Percentiles rank a stretch among this genome's conserved stretches.
Conservation (phyloP, 2,329 filamentous ascomycete genomes). For the Aspergillus quadricinctus region DNA sequence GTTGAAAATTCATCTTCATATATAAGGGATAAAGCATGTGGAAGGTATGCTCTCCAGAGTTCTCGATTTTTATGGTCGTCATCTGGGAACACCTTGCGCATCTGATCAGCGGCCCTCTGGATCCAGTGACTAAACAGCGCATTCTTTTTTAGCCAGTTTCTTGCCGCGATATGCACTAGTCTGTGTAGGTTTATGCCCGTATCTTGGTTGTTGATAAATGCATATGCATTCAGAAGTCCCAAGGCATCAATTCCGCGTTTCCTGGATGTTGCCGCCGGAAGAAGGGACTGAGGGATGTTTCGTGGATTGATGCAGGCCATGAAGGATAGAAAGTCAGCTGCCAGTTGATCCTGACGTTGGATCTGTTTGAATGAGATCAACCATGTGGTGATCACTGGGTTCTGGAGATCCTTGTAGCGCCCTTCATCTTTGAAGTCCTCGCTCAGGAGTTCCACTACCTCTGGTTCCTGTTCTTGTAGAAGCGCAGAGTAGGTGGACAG, state of each 20-base stretch:
- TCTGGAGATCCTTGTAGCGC: slow-evolving; percentile 4
- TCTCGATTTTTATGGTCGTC: background rate
- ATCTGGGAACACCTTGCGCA: background rate
- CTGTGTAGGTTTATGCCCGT: background rate
- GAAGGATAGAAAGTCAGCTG: slow-evolving; percentile 31
- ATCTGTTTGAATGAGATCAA: slow-evolving; percentile 9
- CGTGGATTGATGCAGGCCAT: slow-evolving; percentile 30
- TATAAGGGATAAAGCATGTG: background rate
- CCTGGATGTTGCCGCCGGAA: slow-evolving; percentile 18
- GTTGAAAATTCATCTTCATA: slow-evolving; percentile 7
- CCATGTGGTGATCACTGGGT: slow-evolving; percentile 7
- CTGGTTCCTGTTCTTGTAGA: slow-evolving; percentile 1
- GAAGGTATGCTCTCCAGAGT: background rate
- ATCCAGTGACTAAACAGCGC: background rate
- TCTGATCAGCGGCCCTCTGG: background rate
- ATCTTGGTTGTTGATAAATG: background rate
- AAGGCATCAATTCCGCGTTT: slow-evolving; percentile 25
- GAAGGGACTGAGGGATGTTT: slow-evolving; percentile 30
- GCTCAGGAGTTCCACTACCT: slow-evolving; percentile 4
- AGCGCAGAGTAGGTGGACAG: slow-evolving; percentile 2
- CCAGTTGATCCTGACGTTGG: slow-evolving; percentile 23
- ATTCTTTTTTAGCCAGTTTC: background rate
- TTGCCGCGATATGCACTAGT: background rate
- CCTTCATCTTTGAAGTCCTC: slow-evolving; percentile 6
- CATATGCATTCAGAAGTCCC: slow-evolving; percentile 1